Base-by-base conservation (phyloP, 2,329 filamentous ascomycete genomes). In the Fusarium stilboides region DNA sequence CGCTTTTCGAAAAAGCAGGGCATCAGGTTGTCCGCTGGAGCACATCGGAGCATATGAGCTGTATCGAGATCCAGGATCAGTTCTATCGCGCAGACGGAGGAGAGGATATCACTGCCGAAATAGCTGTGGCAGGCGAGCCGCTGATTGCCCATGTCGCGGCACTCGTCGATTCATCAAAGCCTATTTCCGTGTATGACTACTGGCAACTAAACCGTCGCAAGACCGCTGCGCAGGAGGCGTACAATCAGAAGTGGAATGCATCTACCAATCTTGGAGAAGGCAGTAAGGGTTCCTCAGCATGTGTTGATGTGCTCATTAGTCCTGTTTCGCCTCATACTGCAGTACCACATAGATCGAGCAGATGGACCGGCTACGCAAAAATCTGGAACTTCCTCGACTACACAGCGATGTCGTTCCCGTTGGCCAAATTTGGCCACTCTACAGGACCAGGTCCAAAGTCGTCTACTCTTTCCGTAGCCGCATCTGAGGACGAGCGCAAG, bases 351-450 rank as follows among this genome's bases (percentile, higher is more conserved):
- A 28, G 52, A 7, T 55, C 31, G 1, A 36, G 31, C 19, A n/a
- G n/a, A n/a, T 55, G 52, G 52, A 55, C 52, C 5, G 52, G 51
- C 3, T 54, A 54, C 5, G 9, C 51, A 17, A 54, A 54, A 17
- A 54, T 54, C 15, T 54, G 51, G 51, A 54, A 54, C 6, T 54
- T 54, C 2, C 13, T 54, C 6, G 51, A 54, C 28, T 54, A 37
- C 28, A 54, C 42, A 6, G 51, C 51, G 13, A 49, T 54, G 51
- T 54, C 51, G 4, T 37, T 54, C 9, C 51, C 51, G 4, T 15
- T 47, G 13, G 51, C 42, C 1, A 49, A 26, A 6, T 37, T 49
- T 14, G 51, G 42, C 15, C 0, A 13, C 4, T 6, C 12, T 1
- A 19, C 22, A 24, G 22, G 4, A 24, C 7, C 22, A 24, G 22